Evolutionary conservation across 768 basidiomycete species (phyloP), one percentile per base, ranked within the genome.

Genomic region (Mycena albidolilacea): DNA sequence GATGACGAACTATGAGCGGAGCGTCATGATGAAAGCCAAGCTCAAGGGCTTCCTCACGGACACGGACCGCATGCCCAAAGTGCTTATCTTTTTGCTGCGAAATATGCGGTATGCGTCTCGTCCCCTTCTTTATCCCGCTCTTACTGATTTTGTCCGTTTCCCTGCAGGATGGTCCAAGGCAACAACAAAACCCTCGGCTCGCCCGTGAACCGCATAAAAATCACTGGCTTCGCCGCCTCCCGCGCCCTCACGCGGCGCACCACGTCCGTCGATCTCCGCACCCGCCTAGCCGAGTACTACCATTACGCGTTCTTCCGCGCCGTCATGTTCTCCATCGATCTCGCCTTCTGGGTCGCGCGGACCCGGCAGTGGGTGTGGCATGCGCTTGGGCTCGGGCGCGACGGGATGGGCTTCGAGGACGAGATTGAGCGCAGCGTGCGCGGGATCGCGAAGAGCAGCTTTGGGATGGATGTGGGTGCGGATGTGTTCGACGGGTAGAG

Each of bases 201-300:
- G 3, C 96, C 96, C 0, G 93, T 96, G 0, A 97, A 97, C 78
- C 90, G 96, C 21, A 92, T 98, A 83, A 96, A 95, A 81, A 93
- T 97, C 66, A 95, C 93, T 0, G 96, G 94, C 0, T 90, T 89
- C 79, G 95, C 91, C 89, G 96, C 95, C 37, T 92, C 94, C 5
- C 86, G 87, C 30, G 92, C 93, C 5, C 85, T 93, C 7, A 82
- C 86, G 11, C 82, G 83, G n/a, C 82, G 85, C 38, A 76, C 84
- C 17, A 39, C 61, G 23, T 76, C 86, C 70, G 84, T 90, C 41
- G 74, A 85, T 17, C 70, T 89, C 58, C 63, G 76, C 4, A 80
- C 84, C 55, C 86, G 89, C 5, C 46, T 89, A 1, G 80, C 79
- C 50, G 92, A 92, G 78, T 88, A 88, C 77, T 88, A 84, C 80